phyloP scores from a whole-genome alignment of 1,284 basidiomycete genomes.

The Boletus hoseneyae region DNA sequence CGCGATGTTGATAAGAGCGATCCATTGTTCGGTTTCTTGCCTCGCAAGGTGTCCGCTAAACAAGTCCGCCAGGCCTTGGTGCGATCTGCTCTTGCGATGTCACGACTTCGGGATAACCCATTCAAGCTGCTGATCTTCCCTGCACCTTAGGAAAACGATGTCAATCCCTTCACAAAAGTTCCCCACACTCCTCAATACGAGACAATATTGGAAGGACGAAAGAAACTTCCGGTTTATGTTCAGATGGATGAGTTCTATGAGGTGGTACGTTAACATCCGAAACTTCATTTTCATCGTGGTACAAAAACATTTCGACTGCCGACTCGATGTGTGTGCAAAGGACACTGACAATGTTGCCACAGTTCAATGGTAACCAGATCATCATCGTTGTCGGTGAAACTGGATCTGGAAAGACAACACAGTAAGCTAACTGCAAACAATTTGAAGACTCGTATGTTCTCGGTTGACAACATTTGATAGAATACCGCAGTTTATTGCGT shows the following conservation, averaged over 20 bases:
- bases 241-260: conserved; percentile 93
- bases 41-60: conserved; percentile 69
- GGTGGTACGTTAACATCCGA: conserved; percentile 55
- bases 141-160: conserved; percentile 64
- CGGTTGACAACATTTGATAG: conserved; percentile 31
- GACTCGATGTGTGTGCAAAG: not conserved
- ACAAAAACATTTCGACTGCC: no score
- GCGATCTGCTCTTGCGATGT: conserved; percentile 21
- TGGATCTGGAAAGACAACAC: conserved; percentile 38
- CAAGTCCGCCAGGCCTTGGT: conserved; percentile 77
- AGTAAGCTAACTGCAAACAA: conserved; percentile 50
- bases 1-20: conserved; percentile 19
- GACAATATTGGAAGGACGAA: conserved; percentile 82
- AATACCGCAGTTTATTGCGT: conserved; percentile 96
- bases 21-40: conserved; percentile 73
- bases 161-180: conserved; percentile 86
- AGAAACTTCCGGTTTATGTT: conserved; percentile 87
- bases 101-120: not conserved
- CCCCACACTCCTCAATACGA: conserved; percentile 81
- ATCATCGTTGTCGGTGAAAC: conserved; percentile 84
- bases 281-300: conserved; percentile 3
- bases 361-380: conserved; percentile 87
- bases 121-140: not conserved
- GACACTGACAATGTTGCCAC: conserved; percentile 1
- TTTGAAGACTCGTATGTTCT: no score